A percentile compares a stretch with the other conserved stretches of the same genome.
Evolutionary conservation across 2,329 filamentous ascomycete species (phyloP).

Genomic region (Ploettnerulaceae sp.): DNA sequence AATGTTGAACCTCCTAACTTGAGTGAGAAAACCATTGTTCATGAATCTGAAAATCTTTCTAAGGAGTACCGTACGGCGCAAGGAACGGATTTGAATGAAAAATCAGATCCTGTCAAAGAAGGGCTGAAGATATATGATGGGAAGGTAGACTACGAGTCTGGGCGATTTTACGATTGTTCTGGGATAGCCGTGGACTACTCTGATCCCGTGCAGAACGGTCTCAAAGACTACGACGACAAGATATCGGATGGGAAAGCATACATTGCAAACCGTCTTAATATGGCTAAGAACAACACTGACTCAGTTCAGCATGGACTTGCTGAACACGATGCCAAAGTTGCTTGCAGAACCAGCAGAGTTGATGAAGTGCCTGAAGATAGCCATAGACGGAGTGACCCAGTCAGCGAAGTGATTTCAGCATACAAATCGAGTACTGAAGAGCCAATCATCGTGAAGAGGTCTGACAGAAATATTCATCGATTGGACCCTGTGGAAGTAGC

Average conservation of each 20-base stretch:
- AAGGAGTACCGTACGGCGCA: neutral
- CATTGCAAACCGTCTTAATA: neutral
- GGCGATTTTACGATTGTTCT: conserved; percentile 27
- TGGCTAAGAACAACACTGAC: neutral
- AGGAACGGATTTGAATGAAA: neutral
- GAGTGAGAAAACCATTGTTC: neutral
- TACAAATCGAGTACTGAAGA: neutral
- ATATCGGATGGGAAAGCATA: conserved; percentile 10
- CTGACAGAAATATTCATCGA: neutral
- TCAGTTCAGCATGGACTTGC: conserved; percentile 6
- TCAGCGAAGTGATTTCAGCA: conserved; percentile 2
- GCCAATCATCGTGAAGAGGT: neutral
- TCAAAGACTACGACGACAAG: conserved; percentile 19
- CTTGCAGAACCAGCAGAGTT: conserved; percentile 1
- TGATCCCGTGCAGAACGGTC: conserved; percentile 11
- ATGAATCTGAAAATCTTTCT: neutral
- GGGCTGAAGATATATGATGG: conserved; percentile 38
- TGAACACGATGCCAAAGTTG: conserved; percentile 9
- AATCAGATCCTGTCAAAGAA: conserved; percentile 32
- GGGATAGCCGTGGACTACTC: conserved; percentile 24
- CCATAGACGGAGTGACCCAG: neutral
- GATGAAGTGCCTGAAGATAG: conserved; percentile 8
- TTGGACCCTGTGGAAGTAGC: conserved; percentile 7
- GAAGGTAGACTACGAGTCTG: conserved; percentile 22
- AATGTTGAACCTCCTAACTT: conserved; percentile 27